Conservation (phyloP, 495 filamentous ascomycete species). For the Hypoxylon fragiforme region DNA sequence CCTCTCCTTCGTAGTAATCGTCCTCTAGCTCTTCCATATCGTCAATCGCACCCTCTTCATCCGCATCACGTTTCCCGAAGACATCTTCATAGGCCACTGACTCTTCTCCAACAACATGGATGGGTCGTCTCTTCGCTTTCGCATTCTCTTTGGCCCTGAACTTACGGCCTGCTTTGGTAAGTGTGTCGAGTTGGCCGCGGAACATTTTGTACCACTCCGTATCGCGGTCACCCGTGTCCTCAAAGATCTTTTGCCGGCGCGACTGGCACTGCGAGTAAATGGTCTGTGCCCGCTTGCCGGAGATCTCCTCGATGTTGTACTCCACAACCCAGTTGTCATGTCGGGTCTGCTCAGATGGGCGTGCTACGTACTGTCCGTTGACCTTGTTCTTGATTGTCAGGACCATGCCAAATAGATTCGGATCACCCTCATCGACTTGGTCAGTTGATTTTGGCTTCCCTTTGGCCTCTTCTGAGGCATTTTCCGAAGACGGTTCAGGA, state of each 20-base stretch:
- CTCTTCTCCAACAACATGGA: slow-evolving; percentile 39
- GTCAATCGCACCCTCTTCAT: neutral
- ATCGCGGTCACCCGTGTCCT: slow-evolving; percentile 39
- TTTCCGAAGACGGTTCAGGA: slow-evolving; percentile 4
- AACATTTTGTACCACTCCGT: slow-evolving; percentile 47
- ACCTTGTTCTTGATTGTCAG: slow-evolving; percentile 73
- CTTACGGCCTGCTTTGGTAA: slow-evolving; percentile 32
- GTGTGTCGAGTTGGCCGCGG: slow-evolving; percentile 32
- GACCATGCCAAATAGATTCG: slow-evolving; percentile 62
- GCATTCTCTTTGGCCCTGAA: slow-evolving; percentile 32
- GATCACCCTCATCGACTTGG: slow-evolving; percentile 16
- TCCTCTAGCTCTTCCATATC: too few relatives aligned
- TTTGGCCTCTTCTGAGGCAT: neutral
- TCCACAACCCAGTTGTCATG: slow-evolving; percentile 67
- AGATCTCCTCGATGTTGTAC: slow-evolving; percentile 68
- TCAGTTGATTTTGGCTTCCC: neutral
- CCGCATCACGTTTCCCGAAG: slow-evolving; percentile 20
- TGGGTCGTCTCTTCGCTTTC: slow-evolving; percentile 19
- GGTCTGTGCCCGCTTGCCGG: slow-evolving; percentile 37
- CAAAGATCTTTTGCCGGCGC: slow-evolving; percentile 53
- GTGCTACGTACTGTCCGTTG: slow-evolving; percentile 64
- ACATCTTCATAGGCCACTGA: slow-evolving; percentile 35
- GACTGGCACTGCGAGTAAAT: slow-evolving; percentile 55
- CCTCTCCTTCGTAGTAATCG: too few relatives aligned
- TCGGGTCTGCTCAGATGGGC: slow-evolving; percentile 55